Conservation (phyloP, 345 rosid genomes). For the Trapa incisa region DNA sequence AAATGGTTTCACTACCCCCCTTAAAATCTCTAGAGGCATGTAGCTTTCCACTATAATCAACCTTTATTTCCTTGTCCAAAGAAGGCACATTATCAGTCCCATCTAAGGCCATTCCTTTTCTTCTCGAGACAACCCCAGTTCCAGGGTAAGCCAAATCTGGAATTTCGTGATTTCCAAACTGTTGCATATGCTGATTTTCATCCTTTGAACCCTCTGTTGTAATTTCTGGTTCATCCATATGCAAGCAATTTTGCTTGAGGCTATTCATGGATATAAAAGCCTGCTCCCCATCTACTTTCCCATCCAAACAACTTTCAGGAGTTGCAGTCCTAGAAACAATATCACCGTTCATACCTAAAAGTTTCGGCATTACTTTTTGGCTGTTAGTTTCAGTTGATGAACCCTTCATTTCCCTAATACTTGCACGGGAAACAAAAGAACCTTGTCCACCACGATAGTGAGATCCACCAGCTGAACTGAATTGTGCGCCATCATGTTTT, state of each 20-base stretch:
- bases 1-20: conserved; percentile 23
- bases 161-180: conserved; percentile 21
- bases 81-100: conserved; percentile 24
- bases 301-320: conserved; percentile 30
- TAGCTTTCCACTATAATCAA: conserved; percentile 24
- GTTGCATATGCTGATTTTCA: conserved; percentile 17
- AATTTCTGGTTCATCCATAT: conserved; percentile 29
- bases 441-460: conserved; percentile 69
- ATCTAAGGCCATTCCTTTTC: conserved; percentile 30
- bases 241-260: conserved; percentile 23
- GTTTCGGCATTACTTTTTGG: conserved; percentile 41
- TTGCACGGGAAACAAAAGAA: conserved; percentile 40
- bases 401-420: conserved; percentile 44
- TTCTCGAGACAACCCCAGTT: conserved; percentile 25
- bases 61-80: conserved; percentile 23
- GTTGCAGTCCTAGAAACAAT: conserved; percentile 26
- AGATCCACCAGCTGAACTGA: conserved; percentile 58
- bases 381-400: conserved; percentile 39
- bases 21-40: conserved; percentile 31
- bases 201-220: conserved; percentile 18
- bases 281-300: conserved; percentile 35
- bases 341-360: conserved; percentile 49
- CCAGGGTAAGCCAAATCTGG: conserved; percentile 28
- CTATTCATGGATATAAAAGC: conserved; percentile 22
- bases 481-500: conserved; percentile 72